phyloP scores from a whole-genome alignment of 2,329 filamentous ascomycete species.

The Rutstroemia sp. region DNA sequence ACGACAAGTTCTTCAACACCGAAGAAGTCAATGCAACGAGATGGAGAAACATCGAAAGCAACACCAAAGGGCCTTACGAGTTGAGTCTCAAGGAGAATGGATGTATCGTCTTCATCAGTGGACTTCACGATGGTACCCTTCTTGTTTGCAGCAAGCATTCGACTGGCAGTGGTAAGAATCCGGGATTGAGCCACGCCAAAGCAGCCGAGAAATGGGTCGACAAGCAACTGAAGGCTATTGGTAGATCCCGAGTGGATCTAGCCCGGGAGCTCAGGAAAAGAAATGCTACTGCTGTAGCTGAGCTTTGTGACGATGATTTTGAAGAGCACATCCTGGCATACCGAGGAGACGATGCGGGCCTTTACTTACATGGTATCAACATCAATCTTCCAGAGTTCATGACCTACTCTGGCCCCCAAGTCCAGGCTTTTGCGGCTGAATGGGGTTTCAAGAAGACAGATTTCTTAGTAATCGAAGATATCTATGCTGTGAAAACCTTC shows the following conservation, averaged over 20 bases:
- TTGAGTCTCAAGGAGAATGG: conserved; percentile 97
- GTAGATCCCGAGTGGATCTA: conserved; percentile 72
- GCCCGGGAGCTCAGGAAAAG: conserved; percentile 66
- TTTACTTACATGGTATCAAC: conserved; percentile 95
- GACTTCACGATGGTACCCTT: conserved; percentile 79
- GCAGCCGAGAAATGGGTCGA: conserved; percentile 80
- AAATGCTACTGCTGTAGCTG: conserved; percentile 91
- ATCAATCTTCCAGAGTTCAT: conserved; percentile 88
- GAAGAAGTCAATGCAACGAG: conserved; percentile 73
- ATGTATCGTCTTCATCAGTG: conserved; percentile 97
- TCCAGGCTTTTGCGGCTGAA: conserved; percentile 80
- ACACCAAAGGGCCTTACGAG: conserved; percentile 85
- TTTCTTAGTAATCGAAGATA: conserved; percentile 67
- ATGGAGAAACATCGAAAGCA: conserved; percentile 69
- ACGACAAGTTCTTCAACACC: conserved; percentile 99
- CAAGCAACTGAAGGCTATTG: conserved; percentile 66
- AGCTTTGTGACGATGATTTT: conserved; percentile 92
- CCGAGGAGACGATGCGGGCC: conserved; percentile 69
- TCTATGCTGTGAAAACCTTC: conserved; percentile 68
- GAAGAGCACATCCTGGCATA: conserved; percentile 97
- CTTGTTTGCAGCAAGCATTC: conserved; percentile 99
- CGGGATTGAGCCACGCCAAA: conserved; percentile 69
- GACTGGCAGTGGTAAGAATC: conserved; percentile 62
- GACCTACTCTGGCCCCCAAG: conserved; percentile 75
- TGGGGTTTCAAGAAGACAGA: conserved; percentile 94